These are phyloP conservation scores for Phaseolus lunatus DNA, from an alignment of 306 rosid genomes.

Conservation along the genomic window DNA sequence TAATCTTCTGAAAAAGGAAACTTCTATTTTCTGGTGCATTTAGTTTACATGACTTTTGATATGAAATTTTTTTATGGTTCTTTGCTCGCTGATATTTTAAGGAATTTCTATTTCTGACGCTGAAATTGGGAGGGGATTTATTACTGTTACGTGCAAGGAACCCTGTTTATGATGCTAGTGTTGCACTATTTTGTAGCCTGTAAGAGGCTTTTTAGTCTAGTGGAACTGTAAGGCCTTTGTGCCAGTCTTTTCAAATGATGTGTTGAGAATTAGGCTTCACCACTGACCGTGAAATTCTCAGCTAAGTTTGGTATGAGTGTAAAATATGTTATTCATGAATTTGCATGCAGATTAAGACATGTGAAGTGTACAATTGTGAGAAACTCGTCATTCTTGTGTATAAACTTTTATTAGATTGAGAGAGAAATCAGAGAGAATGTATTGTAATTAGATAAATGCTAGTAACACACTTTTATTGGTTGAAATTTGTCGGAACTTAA, in stretches of 20 bases:
- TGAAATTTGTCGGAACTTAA: too few species aligned
- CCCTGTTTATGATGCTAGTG: not conserved
- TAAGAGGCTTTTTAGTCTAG: not conserved
- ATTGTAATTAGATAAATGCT: too few species aligned
- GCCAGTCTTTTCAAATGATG: not conserved
- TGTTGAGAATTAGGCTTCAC: not conserved
- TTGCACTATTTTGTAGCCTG: conserved; percentile 9
- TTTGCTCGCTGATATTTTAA: conserved; percentile 14
- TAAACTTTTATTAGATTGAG: not conserved
- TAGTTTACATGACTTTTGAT: conserved; percentile 4
- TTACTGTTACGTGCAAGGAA: not conserved
- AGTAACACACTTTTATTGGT: too few species aligned
- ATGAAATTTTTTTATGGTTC: conserved; percentile 26
- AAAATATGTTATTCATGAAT: not conserved
- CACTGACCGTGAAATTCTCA: not conserved
- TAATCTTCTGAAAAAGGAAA: conserved; percentile 4
- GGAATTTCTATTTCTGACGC: conserved; percentile 28
- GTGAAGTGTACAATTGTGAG: not conserved
- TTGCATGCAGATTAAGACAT: not conserved
- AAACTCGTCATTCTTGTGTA: conserved; percentile 13
- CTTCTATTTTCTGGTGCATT: conserved; percentile 12
- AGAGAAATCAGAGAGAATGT: too few species aligned
- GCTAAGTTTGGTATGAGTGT: not conserved
- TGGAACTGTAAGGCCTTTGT: not conserved
- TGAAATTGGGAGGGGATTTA: conserved; percentile 7